Conservation (phyloP, 805 yeast species). For the Brettanomyces bruxellensis region DNA sequence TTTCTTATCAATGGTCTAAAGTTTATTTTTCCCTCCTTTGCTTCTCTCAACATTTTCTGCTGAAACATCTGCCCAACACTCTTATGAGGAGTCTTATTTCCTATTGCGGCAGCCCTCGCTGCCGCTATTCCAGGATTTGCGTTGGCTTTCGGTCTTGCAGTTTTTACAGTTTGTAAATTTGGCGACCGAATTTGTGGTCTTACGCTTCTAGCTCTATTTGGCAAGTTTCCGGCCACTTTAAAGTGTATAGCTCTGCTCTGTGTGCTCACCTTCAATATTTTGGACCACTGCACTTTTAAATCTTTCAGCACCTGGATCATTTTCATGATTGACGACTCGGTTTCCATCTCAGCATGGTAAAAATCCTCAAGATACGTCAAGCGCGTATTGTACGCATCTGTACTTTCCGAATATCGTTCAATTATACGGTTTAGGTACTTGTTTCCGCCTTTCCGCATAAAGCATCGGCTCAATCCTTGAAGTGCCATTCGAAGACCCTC, state of each 20-base stretch:
- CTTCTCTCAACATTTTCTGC: conserved; percentile 24
- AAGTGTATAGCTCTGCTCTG: neutral
- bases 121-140: conserved; percentile 2
- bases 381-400: neutral
- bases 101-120: conserved; percentile 14
- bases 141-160: neutral
- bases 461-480: conserved; percentile 14
- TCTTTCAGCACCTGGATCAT: neutral
- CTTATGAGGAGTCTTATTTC: conserved; percentile 10
- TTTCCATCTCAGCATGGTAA: neutral
- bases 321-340: neutral
- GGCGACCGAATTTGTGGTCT: neutral
- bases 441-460: conserved; percentile 38
- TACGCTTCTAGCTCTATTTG: neutral
- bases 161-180: neutral
- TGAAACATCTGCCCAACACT: conserved; percentile 29
- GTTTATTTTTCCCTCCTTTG: conserved; percentile 23
- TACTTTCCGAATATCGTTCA: conserved; percentile 31
- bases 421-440: conserved; percentile 39
- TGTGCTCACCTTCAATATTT: neutral
- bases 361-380: neutral
- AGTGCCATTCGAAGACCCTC: conserved; percentile 15
- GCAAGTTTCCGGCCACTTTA: neutral
- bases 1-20: conserved; percentile 14
- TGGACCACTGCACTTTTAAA: neutral